Conservation (phyloP, 306 rosid genomes). For the Dalbergia cochinchinensis region DNA sequence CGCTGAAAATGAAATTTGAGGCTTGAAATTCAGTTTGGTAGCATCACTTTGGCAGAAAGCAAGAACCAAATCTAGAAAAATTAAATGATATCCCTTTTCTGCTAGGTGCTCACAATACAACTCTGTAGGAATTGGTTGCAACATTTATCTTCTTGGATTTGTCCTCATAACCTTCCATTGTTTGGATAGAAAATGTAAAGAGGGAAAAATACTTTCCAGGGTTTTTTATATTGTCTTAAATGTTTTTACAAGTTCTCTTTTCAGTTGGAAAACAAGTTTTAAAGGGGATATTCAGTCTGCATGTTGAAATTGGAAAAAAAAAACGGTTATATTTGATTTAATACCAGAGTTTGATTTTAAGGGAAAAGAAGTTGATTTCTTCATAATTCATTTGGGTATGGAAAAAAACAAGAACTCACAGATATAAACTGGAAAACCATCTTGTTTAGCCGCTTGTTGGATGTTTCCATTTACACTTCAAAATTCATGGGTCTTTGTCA, state of each 20-base stretch:
- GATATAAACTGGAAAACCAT: constrained; percentile 18
- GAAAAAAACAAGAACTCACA: constrained; percentile 1
- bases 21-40: constrained; percentile 1
- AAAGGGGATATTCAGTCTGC: constrained; percentile 3
- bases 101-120: not conserved
- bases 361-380: constrained; percentile 20
- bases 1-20: not conserved
- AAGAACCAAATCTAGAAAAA: constrained; percentile 33
- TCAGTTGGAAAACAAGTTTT: not conserved
- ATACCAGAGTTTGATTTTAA: constrained; percentile 29
- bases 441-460: not conserved
- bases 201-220: constrained; percentile 1
- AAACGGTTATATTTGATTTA: not conserved
- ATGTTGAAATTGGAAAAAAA: not conserved
- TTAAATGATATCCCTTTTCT: not conserved
- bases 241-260: not conserved
- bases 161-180: constrained; percentile 9
- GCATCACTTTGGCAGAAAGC: constrained; percentile 7
- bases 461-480: not conserved
- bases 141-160: constrained; percentile 26
- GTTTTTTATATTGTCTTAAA: not conserved
- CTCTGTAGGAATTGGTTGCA: constrained; percentile 11
- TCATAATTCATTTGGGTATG: not conserved
- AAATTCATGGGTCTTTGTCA: constrained; percentile 3
- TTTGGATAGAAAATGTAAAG: constrained; percentile 15